Evolutionary conservation across 2,329 filamentous ascomycete species (phyloP).

Genomic region (Fusarium sp.): DNA sequence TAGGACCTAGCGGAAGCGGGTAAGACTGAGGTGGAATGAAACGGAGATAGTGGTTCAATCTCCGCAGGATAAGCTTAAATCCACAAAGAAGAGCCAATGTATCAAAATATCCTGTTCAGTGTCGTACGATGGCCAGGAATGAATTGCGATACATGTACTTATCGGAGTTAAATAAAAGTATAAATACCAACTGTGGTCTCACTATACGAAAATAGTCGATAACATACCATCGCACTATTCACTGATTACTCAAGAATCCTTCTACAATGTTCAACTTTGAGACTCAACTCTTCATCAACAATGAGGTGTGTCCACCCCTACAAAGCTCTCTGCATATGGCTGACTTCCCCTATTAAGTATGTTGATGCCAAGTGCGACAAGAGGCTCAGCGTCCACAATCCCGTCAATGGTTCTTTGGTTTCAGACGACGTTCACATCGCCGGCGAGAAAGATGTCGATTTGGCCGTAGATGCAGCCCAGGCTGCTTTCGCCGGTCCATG

Average conservation of each 20-base stretch:
- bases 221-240: not conserved
- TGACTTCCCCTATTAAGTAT: not conserved
- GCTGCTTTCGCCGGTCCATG: not conserved
- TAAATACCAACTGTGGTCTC: not conserved
- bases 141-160: not conserved
- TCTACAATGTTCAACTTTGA: not conserved
- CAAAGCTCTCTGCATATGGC: not conserved
- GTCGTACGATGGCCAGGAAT: not conserved
- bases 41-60: too few relatives aligned
- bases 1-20: not conserved
- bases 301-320: not conserved
- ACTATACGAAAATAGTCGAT: not conserved
- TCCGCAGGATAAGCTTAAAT: not conserved
- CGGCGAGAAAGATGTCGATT: not conserved
- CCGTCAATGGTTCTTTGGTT: not conserved
- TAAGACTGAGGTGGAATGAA: not conserved
- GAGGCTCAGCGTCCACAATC: not conserved
- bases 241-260: not conserved
- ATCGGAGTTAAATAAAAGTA: not conserved
- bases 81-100: not conserved
- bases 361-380: conserved; percentile 6
- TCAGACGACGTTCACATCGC: not conserved
- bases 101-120: too few relatives aligned
- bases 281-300: conserved; percentile 8
- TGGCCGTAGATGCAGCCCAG: not conserved